Evolutionary conservation across 495 filamentous ascomycete genomes (phyloP), one percentile per base, ranked within the genome.

Genomic region (Penicillium atrosanguineum): DNA sequence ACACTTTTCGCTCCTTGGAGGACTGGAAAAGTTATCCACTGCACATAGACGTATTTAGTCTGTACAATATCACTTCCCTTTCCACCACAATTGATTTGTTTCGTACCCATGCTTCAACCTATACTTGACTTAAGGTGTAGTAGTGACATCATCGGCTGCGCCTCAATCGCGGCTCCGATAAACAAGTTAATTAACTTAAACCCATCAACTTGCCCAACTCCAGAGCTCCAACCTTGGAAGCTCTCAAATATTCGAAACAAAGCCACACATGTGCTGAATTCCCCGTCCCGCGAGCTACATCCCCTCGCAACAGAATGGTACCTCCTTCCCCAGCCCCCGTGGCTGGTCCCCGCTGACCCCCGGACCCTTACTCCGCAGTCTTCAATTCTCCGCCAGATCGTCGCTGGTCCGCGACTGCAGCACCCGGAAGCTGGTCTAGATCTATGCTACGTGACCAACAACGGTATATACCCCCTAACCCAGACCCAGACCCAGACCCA

Each of bases 401-500:
- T 89, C 21, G 89, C 90, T 39, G 87, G 91, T 9, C 93, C 93
- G 16, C 83, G 94, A 48, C 71, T 83, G 46, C 84, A 84, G 57
- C 92, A 97, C 68, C 80, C 87, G 19, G 91, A 95, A 73, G 85
- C 94, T 2, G 87, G 87, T 12, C 78, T 98, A 8, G 94, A 98
- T 73, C 83, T 98, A 39, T 98, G 93, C 77, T 98, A 98, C 70
- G 91, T 97, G 12, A 91, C 90, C 1, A 82, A 90, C 57, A 86
- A 85, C 48, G 86, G 87, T 84, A 60, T 18, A 45, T 26, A 50
- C 45, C 42, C 40, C 20, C 39, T 46, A 23, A 3, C 48, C 45
- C 37, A 8, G n/a, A 18, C 28, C 28, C 31, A 11, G 14, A 42
- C n/a, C 31, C 7, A 9, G 16, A 42, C 25, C 49, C 50, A 50